These are phyloP conservation scores for Evansstolkia leycettana DNA, from an alignment of 495 filamentous ascomycete genomes.

Conservation along the genomic window DNA sequence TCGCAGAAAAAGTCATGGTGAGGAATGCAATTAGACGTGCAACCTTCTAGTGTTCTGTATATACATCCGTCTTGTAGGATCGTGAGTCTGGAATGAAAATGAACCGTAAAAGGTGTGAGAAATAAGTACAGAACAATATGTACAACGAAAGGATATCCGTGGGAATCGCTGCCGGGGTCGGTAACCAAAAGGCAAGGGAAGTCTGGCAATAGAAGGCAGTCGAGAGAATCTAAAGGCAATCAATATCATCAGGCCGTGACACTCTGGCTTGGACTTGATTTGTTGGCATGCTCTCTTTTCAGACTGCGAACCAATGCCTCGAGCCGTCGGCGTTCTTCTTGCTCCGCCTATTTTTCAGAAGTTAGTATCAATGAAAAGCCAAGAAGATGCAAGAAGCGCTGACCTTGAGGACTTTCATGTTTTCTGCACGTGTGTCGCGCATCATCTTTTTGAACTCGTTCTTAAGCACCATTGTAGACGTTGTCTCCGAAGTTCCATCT, in stretches of 20 bases:
- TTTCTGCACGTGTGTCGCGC: conserved; percentile 65
- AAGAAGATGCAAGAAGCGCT: conserved; percentile 14
- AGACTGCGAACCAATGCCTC: conserved; percentile 46
- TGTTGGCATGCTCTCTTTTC: conserved; percentile 40
- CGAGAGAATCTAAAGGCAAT: conserved; percentile 5
- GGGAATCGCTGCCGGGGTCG: neutral
- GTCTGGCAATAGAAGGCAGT: neutral
- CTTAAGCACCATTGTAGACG: conserved; percentile 60
- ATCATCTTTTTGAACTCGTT: conserved; percentile 89
- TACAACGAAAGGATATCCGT: conserved; percentile 1
- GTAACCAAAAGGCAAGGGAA: conserved; percentile 2
- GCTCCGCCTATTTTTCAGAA: conserved; percentile 45
- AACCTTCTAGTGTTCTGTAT: too few relatives aligned
- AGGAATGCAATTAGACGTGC: too few relatives aligned
- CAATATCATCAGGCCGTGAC: conserved; percentile 33
- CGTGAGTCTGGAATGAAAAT: too few relatives aligned
- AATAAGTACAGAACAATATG: neutral
- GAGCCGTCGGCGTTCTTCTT: conserved; percentile 57
- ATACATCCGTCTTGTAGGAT: too few relatives aligned
- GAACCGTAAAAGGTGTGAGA: neutral
- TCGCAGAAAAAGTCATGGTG: too few relatives aligned
- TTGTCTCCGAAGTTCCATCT: conserved; percentile 41
- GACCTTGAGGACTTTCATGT: conserved; percentile 56
- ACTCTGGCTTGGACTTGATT: conserved; percentile 37
- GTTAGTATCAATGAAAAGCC: conserved; percentile 4